Base-by-base conservation (phyloP, 2,329 filamentous ascomycete species). In the Fusarium newnesense region DNA sequence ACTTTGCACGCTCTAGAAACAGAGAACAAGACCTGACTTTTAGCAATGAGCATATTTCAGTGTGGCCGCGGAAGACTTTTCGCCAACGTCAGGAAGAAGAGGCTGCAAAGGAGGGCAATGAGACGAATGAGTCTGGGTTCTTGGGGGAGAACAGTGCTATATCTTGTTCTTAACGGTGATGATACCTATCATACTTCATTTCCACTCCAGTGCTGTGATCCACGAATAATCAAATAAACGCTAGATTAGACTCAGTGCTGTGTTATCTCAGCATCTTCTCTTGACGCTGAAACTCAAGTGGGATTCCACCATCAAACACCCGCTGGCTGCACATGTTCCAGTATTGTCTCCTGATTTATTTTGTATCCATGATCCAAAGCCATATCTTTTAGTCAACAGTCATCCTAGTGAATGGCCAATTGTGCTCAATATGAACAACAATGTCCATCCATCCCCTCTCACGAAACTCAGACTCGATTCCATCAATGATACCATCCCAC, bases 341-440 rank as follows among this genome's bases (percentile, higher is more conserved):
- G 18, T 16, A 15, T 8, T 15, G 11, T 21, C 9, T 52, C 32
- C 49, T 26, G 24, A 26, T 37, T 1, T 26, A 26, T 13, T 15
- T 7, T 21, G 4, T 21, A 10, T 37, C 21, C 47, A 18, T 34
- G 30, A 50, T 50, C 21, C 47, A 24, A 50, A 34, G 30, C 4
- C 16, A 4, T 50, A 50, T 34, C 30, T 19, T 34, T 24, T 50
- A 50, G 11, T 50, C 30, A 24, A 50, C 16, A 7, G 21, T 24
- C 21, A 24, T 50, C 16, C 47, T 24, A 1, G 30, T 34, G 47
- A 50, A 34, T 32, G 44, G 32, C 37, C 36, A 24, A 12, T 42
- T 53, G n/a, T 60, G 50, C 54, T 62, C 52, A 4, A 62, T 59
- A 13, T 62, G 60, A n/a, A 62, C 54, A 32, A 9, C 37, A 44